phyloP scores from a whole-genome alignment of 345 rosid species.

The Citrus medica region DNA sequence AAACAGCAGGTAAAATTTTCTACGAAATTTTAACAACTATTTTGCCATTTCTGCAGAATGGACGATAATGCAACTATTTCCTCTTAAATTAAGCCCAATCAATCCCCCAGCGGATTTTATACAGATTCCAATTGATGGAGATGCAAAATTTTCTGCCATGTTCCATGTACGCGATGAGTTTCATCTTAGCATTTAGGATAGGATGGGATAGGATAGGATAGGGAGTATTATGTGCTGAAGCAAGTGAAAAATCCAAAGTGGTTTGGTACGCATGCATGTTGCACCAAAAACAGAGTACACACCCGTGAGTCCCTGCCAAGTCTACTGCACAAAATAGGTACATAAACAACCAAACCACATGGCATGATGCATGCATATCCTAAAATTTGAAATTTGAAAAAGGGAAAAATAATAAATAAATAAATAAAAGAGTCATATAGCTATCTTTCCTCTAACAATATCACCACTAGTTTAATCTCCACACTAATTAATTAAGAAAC shows the following conservation, averaged over 20 bases:
- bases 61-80: neutral
- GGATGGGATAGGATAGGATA: neutral
- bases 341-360: slow-evolving; percentile 23
- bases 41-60: neutral
- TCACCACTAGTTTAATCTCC: slow-evolving; percentile 6
- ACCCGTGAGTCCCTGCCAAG: slow-evolving; percentile 16
- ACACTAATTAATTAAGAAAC: slow-evolving; percentile 5
- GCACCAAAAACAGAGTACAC: slow-evolving; percentile 13
- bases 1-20: too few relatives aligned
- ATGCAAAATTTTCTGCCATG: neutral
- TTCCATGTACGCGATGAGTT: neutral
- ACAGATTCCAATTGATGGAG: neutral
- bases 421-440: neutral
- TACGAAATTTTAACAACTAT: neutral
- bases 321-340: slow-evolving; percentile 11
- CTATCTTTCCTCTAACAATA: slow-evolving; percentile 8
- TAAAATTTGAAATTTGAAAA: neutral
- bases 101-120: neutral
- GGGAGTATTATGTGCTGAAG: neutral
- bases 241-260: neutral
- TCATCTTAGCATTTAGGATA: neutral
- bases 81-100: neutral
- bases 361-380: slow-evolving; percentile 10
- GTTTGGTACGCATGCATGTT: neutral
- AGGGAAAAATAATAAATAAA: neutral